phyloP scores from a whole-genome alignment of 1,284 basidiomycete species.

The Uromyces viciae-fabae region DNA sequence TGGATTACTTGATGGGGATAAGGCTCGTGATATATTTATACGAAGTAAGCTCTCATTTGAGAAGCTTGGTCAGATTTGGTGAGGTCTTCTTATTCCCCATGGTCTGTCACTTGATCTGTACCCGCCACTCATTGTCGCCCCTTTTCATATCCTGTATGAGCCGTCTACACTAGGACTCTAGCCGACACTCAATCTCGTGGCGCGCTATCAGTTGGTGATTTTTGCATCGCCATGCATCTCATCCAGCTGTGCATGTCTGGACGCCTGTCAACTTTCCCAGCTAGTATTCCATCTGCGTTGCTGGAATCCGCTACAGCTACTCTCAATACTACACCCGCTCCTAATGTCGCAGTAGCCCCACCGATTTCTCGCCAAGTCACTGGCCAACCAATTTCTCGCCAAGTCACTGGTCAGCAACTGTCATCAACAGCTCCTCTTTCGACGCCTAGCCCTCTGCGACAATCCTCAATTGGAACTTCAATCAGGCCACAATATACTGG shows the following conservation, averaged over 20 bases:
- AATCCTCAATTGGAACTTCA: constrained; percentile 18
- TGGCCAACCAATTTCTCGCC: constrained; percentile 24
- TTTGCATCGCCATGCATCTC: constrained; percentile 81
- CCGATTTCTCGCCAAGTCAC: constrained; percentile 37
- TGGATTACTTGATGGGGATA: constrained; percentile 75
- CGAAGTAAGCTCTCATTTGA: constrained; percentile 87
- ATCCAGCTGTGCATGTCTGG: constrained; percentile 66
- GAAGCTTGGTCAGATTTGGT: constrained; percentile 91
- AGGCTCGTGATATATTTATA: constrained; percentile 86
- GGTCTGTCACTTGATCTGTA: not conserved
- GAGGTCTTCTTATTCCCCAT: constrained; percentile 49
- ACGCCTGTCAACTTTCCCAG: constrained; percentile 70
- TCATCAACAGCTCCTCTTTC: constrained; percentile 46
- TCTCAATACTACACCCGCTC: not conserved
- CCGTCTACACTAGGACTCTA: constrained; percentile 65
- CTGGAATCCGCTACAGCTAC: constrained; percentile 71
- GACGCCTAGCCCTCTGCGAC: constrained; percentile 47
- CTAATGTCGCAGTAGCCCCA: not conserved
- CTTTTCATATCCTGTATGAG: not conserved
- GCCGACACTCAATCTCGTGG: constrained; percentile 92
- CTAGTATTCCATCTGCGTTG: constrained; percentile 75
- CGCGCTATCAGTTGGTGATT: constrained; percentile 82
- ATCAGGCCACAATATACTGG: constrained; percentile 38
- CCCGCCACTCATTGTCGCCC: not conserved
- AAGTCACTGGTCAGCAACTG: constrained; percentile 32